Conservation (phyloP, 345 rosid genomes). For the Erodium maritimum region DNA sequence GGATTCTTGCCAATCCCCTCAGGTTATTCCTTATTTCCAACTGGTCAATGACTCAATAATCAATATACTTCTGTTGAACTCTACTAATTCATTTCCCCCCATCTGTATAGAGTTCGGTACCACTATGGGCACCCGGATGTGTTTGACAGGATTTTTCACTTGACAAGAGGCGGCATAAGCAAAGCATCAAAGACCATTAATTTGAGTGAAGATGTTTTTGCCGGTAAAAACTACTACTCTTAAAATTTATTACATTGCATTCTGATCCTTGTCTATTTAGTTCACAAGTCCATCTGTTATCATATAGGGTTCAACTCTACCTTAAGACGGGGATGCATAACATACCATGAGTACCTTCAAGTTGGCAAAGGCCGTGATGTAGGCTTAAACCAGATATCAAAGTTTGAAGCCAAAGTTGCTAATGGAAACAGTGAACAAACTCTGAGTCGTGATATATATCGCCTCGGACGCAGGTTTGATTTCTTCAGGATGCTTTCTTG, state of each 20-base stretch:
- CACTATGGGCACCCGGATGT: slow-evolving; percentile 98
- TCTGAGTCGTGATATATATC: slow-evolving; percentile 77
- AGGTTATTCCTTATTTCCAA: slow-evolving; percentile 30
- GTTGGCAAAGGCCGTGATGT: slow-evolving; percentile 99
- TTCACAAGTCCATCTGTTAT: slow-evolving; percentile 11
- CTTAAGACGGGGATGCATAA: slow-evolving; percentile 64
- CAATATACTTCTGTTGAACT: neutral
- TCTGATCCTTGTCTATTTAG: slow-evolving; percentile 5
- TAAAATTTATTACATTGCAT: slow-evolving; percentile 6
- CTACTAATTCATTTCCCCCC: slow-evolving; percentile 2
- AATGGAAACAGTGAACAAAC: slow-evolving; percentile 98
- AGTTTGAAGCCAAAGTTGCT: slow-evolving; percentile 94
- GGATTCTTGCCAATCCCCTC: slow-evolving; percentile 90
- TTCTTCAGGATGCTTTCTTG: slow-evolving; percentile 94
- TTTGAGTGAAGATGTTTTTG: slow-evolving; percentile 88
- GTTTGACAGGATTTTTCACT: slow-evolving; percentile 83
- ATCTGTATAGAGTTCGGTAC: slow-evolving; percentile 63
- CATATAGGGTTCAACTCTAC: slow-evolving; percentile 71
- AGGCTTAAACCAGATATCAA: slow-evolving; percentile 90
- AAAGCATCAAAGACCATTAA: slow-evolving; percentile 91
- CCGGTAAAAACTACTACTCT: slow-evolving; percentile 39
- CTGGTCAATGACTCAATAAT: too few species aligned
- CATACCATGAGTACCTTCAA: slow-evolving; percentile 85
- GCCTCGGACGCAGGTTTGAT: slow-evolving; percentile 81
- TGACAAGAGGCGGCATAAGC: slow-evolving; percentile 97